These are phyloP conservation scores for Coniochaeta hoffmannii DNA, from an alignment of 2,329 filamentous ascomycete genomes.

Conservation along the genomic window DNA sequence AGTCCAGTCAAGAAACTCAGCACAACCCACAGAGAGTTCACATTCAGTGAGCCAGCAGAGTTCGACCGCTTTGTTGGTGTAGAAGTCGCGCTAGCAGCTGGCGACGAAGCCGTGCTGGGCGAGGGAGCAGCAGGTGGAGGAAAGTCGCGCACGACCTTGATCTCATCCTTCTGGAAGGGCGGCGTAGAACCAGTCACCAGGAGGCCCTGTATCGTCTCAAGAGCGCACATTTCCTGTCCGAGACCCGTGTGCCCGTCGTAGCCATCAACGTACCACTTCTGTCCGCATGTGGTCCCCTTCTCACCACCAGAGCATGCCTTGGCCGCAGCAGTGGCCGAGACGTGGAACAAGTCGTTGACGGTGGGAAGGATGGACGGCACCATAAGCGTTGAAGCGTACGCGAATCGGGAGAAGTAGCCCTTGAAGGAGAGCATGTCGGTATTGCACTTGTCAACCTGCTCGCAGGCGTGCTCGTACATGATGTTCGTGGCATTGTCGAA, in stretches of 20 bases:
- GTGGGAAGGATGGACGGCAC: constrained; percentile 43
- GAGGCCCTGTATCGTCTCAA: constrained; percentile 56
- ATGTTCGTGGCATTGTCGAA: constrained; percentile 45
- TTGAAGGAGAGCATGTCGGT: constrained; percentile 63
- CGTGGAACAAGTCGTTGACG: constrained; percentile 39
- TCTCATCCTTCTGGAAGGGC: constrained; percentile 40
- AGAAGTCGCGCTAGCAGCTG: constrained; percentile 3
- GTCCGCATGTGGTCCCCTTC: constrained; percentile 47
- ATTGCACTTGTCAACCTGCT: constrained; percentile 48
- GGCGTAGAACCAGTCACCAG: constrained; percentile 34
- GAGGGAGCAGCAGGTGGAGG: background rate
- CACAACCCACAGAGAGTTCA: constrained; percentile 5
- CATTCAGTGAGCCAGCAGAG: constrained; percentile 5
- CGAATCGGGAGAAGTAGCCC: constrained; percentile 57
- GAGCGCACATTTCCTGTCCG: constrained; percentile 57
- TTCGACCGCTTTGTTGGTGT: constrained; percentile 8
- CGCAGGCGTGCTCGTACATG: constrained; percentile 63
- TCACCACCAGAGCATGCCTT: constrained; percentile 48
- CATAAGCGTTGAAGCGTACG: constrained; percentile 50
- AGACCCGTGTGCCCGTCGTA: constrained; percentile 49
- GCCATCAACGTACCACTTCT: constrained; percentile 52
- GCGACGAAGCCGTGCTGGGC: background rate
- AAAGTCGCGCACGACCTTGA: constrained; percentile 33
- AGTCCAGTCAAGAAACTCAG: constrained; percentile 5
- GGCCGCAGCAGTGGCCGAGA: constrained; percentile 49